Conservation (phyloP, 2,329 filamentous ascomycete species). For the Aspergillus transmontanensis region DNA sequence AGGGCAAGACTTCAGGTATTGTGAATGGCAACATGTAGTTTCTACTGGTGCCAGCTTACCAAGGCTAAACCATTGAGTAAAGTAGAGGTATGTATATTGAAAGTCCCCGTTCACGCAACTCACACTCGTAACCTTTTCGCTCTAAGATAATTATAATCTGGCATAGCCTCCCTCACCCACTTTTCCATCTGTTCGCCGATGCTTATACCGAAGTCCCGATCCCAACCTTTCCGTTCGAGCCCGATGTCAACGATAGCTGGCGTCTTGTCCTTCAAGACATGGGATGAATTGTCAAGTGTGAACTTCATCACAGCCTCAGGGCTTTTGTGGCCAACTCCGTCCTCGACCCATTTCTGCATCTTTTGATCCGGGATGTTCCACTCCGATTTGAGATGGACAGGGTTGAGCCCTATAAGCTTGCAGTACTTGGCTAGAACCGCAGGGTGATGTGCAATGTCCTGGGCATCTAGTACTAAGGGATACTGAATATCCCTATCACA, state of each 20-base stretch:
- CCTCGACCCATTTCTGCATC: neutral
- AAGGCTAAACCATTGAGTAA: no score
- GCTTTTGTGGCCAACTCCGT: neutral
- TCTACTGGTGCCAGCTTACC: no score
- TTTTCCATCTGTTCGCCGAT: neutral
- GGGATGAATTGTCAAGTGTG: neutral
- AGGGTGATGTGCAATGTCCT: neutral
- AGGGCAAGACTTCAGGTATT: no score
- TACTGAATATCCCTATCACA: no score
- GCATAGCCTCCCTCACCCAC: neutral
- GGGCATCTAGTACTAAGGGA: neutral
- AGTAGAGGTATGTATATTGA: no score
- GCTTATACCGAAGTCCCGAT: neutral
- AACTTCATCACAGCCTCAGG: neutral
- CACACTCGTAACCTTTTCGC: neutral
- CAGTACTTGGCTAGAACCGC: neutral
- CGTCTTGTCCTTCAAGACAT: neutral
- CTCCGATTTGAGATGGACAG: neutral
- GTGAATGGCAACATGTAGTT: no score
- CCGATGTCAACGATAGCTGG: neutral
- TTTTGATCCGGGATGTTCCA: neutral
- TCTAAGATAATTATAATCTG: neutral
- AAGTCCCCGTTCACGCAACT: neutral
- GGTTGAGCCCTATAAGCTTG: neutral
- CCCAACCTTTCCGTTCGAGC: neutral